A percentile compares a stretch with the other conserved stretches of the same genome.
phyloP scores from a whole-genome alignment of 2,329 filamentous ascomycete species.

The Fusarium coffeatum region DNA sequence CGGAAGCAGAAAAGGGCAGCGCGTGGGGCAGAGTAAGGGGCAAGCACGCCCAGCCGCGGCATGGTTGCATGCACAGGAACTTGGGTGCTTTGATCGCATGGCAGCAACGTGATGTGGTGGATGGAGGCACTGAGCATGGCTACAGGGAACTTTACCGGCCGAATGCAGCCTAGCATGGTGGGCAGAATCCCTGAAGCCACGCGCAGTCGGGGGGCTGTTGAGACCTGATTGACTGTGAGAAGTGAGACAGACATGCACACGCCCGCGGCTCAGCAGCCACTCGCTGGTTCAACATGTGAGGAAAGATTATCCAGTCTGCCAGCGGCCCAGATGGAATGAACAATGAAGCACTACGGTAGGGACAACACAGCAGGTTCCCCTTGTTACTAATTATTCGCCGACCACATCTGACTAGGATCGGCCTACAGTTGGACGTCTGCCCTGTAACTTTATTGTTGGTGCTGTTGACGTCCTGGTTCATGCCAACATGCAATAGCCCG shows the following conservation, averaged over 20 bases:
- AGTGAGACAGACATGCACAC: conserved; percentile 31
- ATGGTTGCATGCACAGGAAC: conserved; percentile 41
- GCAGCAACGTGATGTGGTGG: conserved; percentile 49
- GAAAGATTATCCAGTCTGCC: conserved; percentile 8
- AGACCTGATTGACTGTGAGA: conserved; percentile 31
- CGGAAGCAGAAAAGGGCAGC: conserved; percentile 21
- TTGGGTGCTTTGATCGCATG: conserved; percentile 45
- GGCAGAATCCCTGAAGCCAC: conserved; percentile 53
- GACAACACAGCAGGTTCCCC: conserved; percentile 1
- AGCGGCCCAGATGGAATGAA: conserved; percentile 21
- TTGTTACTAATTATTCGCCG: conserved; percentile 1
- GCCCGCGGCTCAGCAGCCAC: conserved; percentile 29
- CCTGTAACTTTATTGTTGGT: not conserved
- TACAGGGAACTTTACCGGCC: conserved; percentile 42
- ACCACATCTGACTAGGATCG: not conserved
- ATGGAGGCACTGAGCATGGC: conserved; percentile 44
- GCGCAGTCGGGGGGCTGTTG: conserved; percentile 47
- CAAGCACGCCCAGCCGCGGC: conserved; percentile 21
- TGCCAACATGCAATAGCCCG: conserved; percentile 20
- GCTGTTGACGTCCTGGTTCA: conserved; percentile 14
- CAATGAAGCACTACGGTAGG: conserved; percentile 9
- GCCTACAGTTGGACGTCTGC: not conserved
- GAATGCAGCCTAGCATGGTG: conserved; percentile 44
- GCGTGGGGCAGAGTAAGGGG: conserved; percentile 41
- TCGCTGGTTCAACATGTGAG: conserved; percentile 23